These are phyloP conservation scores for Aspergillus nanangensis DNA, from an alignment of 495 filamentous ascomycete genomes.

Conservation along the genomic window DNA sequence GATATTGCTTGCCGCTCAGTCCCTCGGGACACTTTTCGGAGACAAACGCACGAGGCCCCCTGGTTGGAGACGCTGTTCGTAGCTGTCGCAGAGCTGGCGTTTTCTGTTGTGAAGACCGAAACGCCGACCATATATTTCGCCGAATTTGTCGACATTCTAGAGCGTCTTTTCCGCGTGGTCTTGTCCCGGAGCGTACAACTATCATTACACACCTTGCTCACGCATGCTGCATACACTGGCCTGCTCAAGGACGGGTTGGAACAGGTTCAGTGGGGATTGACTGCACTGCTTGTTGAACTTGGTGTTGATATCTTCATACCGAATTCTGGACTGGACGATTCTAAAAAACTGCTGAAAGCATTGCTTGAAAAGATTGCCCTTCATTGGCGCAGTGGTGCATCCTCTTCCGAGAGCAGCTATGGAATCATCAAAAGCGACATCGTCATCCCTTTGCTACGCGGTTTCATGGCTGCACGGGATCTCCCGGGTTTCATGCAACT, in stretches of 20 bases:
- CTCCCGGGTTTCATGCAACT: conserved; percentile 59
- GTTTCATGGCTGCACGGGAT: conserved; percentile 61
- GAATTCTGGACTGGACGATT: conserved; percentile 41
- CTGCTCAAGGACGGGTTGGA: conserved; percentile 32
- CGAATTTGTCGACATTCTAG: conserved; percentile 33
- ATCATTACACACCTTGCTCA: conserved; percentile 41
- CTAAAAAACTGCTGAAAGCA: conserved; percentile 35
- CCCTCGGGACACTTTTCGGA: conserved; percentile 48
- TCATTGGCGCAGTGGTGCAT: conserved; percentile 25
- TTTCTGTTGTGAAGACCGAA: conserved; percentile 34
- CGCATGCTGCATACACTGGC: conserved; percentile 40
- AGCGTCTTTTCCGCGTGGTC: conserved; percentile 40
- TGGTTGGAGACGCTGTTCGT: conserved; percentile 69
- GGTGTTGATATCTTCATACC: conserved; percentile 67
- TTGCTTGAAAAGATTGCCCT: conserved; percentile 37
- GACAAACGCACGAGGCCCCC: conserved; percentile 51
- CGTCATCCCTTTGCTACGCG: conserved; percentile 55
- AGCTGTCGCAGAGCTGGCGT: conserved; percentile 43
- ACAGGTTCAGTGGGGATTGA: conserved; percentile 55
- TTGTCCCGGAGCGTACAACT: conserved; percentile 36
- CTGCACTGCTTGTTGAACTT: conserved; percentile 57
- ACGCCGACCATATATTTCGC: conserved; percentile 21
- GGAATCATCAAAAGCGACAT: conserved; percentile 35
- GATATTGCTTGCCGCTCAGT: conserved; percentile 52
- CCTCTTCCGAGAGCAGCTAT: conserved; percentile 16